Conservation (phyloP, 306 rosid genomes). For the Quercus variabilis region DNA sequence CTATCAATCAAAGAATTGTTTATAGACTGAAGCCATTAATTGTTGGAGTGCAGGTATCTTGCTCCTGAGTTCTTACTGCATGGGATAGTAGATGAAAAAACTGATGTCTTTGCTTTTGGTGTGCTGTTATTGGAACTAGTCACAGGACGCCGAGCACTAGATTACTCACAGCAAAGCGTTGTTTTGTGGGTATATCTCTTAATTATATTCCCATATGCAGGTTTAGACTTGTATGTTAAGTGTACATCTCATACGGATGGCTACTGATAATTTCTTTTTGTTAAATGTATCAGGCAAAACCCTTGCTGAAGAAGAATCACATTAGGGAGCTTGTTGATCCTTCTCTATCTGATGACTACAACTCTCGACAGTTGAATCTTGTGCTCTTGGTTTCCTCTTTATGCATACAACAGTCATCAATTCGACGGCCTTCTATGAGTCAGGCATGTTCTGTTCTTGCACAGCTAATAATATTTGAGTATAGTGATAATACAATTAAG, state of each 20-base stretch:
- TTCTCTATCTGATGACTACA: slow-evolving; percentile 46
- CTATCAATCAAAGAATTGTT: neutral
- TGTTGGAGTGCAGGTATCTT: slow-evolving; percentile 54
- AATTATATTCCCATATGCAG: neutral
- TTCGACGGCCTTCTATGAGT: slow-evolving; percentile 73
- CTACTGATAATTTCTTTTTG: neutral
- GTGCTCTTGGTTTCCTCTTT: slow-evolving; percentile 73
- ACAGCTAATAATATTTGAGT: neutral
- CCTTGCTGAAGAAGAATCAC: slow-evolving; percentile 70
- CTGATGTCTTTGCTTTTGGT: slow-evolving; percentile 89
- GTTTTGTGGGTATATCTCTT: slow-evolving; percentile 75
- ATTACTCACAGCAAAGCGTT: slow-evolving; percentile 92
- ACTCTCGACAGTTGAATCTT: slow-evolving; percentile 53
- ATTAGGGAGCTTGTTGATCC: slow-evolving; percentile 61
- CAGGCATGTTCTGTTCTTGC: slow-evolving; percentile 46
- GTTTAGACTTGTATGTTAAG: neutral
- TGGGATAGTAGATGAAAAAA: slow-evolving; percentile 95
- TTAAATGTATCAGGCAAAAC: slow-evolving; percentile 57
- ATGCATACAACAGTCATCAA: slow-evolving; percentile 80
- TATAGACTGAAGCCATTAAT: neutral
- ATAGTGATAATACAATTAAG: neutral
- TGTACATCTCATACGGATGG: neutral
- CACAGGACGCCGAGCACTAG: slow-evolving; percentile 91
- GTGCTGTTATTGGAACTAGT: slow-evolving; percentile 82
- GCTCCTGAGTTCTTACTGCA: slow-evolving; percentile 93